Base-by-base conservation (phyloP, 306 rosid species). In the Rubus parviflorus region DNA sequence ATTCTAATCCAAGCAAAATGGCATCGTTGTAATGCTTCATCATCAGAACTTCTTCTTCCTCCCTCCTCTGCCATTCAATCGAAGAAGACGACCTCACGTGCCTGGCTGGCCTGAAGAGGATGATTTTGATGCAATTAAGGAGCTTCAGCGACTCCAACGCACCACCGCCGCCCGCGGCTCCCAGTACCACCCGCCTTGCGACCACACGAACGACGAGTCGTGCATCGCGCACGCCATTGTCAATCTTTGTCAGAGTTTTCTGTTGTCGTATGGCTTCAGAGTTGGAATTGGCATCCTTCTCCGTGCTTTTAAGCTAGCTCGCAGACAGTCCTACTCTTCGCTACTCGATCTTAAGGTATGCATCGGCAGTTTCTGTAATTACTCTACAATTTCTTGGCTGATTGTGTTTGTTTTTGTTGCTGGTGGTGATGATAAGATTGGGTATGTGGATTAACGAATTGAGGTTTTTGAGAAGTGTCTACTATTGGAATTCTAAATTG, bases 301-400 rank as follows among this genome's bases (percentile, higher is more conserved):
- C 76, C 98, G 98, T 70, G 98, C 98, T 5, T 94, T 94, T 86
- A 94, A 92, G 91, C 98, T 94, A n/a, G 97, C 66, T 35, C 92
- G 98, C 19, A 23, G 92, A 4, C 98, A 92, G 56, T 90, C 97
- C 16, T 92, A 92, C 80, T 90, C 98, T 35, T 94, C 98, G 13
- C 96, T 94, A 52, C 93, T 94, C 66, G 97, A 94, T 88, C 98
- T 94, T 25, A 94, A 92, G 97, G 97, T 90, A n/a, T n/a, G n/a
- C n/a, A n/a, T n/a, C 37, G 53, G 47, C 19, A 6, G 20, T 73
- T 19, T 72, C 10, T 35, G 70, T 19, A 43, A 37, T 57, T 20
- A 58, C 37, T 68, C n/a, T 62, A n/a, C 14, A 1, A 37, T 64
- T 74, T 23, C 4, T 40, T 77, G 0, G 22, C 16, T 23, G n/a